phyloP scores from a whole-genome alignment of 2,329 filamentous ascomycete species.

The Stemphylium lycopersici region DNA sequence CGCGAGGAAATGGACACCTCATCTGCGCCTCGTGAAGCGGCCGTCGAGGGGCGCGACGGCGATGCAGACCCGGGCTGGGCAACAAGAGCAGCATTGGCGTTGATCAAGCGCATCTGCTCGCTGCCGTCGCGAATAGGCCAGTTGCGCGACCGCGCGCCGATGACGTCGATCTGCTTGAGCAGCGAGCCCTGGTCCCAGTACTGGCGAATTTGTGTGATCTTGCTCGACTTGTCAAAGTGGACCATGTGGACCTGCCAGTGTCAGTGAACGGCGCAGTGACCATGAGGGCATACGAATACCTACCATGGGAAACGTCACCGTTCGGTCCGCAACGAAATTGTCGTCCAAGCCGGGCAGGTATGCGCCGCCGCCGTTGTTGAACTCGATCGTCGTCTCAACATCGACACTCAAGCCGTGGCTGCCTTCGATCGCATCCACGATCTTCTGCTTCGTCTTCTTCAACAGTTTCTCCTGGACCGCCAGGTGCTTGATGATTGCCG shows the following conservation, averaged over 20 bases:
- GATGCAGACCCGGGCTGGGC: conserved; percentile 36
- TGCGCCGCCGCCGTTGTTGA: conserved; percentile 78
- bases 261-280: conserved; percentile 10
- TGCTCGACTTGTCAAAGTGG: conserved; percentile 74
- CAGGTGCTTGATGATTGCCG: conserved; percentile 84
- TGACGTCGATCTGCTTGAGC: conserved; percentile 91
- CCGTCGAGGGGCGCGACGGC: conserved; percentile 44
- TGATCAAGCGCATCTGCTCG: conserved; percentile 81
- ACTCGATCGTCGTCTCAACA: conserved; percentile 82
- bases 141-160: conserved; percentile 86
- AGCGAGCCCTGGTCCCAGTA: conserved; percentile 96
- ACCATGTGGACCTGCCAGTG: conserved; percentile 71
- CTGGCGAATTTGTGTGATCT: conserved; percentile 85
- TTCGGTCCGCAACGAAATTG: conserved; percentile 87
- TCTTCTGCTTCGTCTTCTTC: conserved; percentile 80
- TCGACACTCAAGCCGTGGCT: conserved; percentile 74
- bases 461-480: conserved; percentile 72
- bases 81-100: conserved; percentile 59
- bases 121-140: conserved; percentile 92
- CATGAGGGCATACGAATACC: conserved; percentile 8
- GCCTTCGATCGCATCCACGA: conserved; percentile 76
- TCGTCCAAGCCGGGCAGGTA: conserved; percentile 91
- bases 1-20: conserved; percentile 45
- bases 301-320: conserved; percentile 81
- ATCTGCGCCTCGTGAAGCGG: conserved; percentile 39